Evolutionary conservation across 352 stramenopile genomes (phyloP).

Genomic region (Pythium graminicola): DNA sequence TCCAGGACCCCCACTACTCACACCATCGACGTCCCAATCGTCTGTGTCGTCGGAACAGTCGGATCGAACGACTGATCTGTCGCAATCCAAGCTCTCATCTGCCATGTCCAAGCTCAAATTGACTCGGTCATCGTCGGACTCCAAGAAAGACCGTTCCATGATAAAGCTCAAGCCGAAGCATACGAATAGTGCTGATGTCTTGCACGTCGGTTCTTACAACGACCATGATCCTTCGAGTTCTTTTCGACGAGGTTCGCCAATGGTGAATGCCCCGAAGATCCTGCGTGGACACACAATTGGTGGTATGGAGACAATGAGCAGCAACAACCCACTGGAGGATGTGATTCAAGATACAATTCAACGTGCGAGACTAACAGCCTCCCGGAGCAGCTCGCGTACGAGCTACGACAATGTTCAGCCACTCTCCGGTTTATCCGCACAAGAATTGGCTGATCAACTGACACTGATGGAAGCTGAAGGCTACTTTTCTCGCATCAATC

Average conservation of each 20-base stretch:
- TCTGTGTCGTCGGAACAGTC: slow-evolving; percentile 22
- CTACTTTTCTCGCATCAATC: slow-evolving; percentile 62
- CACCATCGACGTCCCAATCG: slow-evolving; percentile 26
- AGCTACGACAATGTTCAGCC: slow-evolving; percentile 80
- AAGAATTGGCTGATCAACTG: slow-evolving; percentile 75
- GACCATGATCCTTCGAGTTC: slow-evolving; percentile 18
- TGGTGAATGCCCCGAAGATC: slow-evolving; percentile 50
- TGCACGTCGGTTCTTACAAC: slow-evolving; percentile 33
- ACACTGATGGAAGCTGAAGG: slow-evolving; percentile 75
- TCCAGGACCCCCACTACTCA: slow-evolving; percentile 24
- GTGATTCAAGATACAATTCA: slow-evolving; percentile 72
- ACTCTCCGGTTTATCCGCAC: slow-evolving; percentile 46
- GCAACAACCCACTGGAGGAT: slow-evolving; percentile 33
- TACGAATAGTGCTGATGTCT: slow-evolving; percentile 41
- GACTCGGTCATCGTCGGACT: slow-evolving; percentile 64
- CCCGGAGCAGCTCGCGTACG: slow-evolving; percentile 54
- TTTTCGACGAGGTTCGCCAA: slow-evolving; percentile 17
- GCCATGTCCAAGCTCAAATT: slow-evolving; percentile 61
- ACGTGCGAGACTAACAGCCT: slow-evolving; percentile 43
- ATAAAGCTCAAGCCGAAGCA: slow-evolving; percentile 52
- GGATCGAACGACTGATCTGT: slow-evolving; percentile 16
- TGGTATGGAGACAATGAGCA: slow-evolving; percentile 28
- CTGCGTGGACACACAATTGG: slow-evolving; percentile 58
- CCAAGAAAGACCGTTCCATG: slow-evolving; percentile 61
- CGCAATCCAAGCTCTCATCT: slow-evolving; percentile 35